These are phyloP conservation scores for Talaromyces liani DNA, from an alignment of 495 filamentous ascomycete species.

Conservation along the genomic window DNA sequence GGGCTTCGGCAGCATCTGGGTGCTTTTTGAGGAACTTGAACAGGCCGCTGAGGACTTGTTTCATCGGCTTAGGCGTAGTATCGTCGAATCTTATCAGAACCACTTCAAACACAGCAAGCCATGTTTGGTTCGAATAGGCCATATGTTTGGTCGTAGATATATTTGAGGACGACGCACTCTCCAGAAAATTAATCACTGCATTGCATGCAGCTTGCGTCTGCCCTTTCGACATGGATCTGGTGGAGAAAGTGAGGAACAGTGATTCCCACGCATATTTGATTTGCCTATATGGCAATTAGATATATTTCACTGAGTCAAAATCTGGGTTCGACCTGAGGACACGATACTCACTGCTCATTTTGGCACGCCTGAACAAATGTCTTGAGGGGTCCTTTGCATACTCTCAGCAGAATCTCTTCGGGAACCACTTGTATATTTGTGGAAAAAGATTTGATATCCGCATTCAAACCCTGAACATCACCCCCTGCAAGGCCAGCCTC, in stretches of 20 bases:
- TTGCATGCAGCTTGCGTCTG: conserved; percentile 40
- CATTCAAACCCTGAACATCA: background rate
- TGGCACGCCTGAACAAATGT: conserved; percentile 28
- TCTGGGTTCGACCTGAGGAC: background rate
- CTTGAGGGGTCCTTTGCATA: conserved; percentile 33
- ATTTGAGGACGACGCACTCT: conserved; percentile 33
- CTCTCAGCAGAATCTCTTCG: conserved; percentile 27
- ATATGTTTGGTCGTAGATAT: conserved; percentile 24
- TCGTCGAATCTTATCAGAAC: conserved; percentile 69
- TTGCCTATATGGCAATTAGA: conserved; percentile 21
- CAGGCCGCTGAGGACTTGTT: conserved; percentile 59
- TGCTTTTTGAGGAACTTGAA: conserved; percentile 43
- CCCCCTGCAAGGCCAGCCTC: background rate
- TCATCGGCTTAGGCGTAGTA: conserved; percentile 66
- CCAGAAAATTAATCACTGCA: conserved; percentile 39
- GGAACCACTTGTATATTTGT: conserved; percentile 32
- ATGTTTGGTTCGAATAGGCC: conserved; percentile 43
- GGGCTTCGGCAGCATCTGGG: conserved; percentile 24
- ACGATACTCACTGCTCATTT: conserved; percentile 25
- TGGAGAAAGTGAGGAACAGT: conserved; percentile 30
- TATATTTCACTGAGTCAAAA: background rate
- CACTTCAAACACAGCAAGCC: conserved; percentile 55
- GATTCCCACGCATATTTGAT: conserved; percentile 30
- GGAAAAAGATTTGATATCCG: conserved; percentile 29
- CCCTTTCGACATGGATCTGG: conserved; percentile 26